These are phyloP conservation scores for Henckelia pumila DNA, from an alignment of 257 asterid species.

Conservation along the genomic window DNA sequence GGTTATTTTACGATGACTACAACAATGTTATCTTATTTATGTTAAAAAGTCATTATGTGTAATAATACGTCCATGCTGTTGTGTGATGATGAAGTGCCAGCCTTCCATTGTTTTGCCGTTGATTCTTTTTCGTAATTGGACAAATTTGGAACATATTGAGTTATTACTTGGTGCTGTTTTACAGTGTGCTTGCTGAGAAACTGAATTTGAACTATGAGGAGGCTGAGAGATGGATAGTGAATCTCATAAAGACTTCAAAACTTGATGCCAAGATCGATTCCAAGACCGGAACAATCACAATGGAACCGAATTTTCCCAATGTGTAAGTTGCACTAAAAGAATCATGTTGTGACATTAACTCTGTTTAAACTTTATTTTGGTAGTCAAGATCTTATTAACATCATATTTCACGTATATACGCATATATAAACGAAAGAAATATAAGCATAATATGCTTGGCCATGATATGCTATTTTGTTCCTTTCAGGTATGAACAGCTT, in stretches of 20 bases:
- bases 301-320: slow-evolving; percentile 78
- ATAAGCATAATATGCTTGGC: background rate
- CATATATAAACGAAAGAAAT: background rate
- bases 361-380: background rate
- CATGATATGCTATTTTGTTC: background rate
- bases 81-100: background rate
- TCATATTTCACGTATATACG: too few species aligned
- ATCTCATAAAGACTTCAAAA: slow-evolving; percentile 91
- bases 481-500: slow-evolving; percentile 85
- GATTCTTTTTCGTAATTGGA: background rate
- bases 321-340: slow-evolving; percentile 59
- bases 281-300: slow-evolving; percentile 60
- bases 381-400: background rate
- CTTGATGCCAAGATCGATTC: slow-evolving; percentile 92
- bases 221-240: slow-evolving; percentile 92
- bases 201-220: slow-evolving; percentile 85
- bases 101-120: background rate
- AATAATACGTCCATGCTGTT: background rate
- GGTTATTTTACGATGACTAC: too few species aligned
- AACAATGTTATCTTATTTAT: background rate
- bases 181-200: slow-evolving; percentile 94
- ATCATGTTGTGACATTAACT: background rate
- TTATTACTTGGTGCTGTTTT: slow-evolving; percentile 15
- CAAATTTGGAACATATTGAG: background rate
- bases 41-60: background rate